These are phyloP conservation scores for Dioscorea alata DNA, from an alignment of 106 monocot species.

Conservation along the genomic window DNA sequence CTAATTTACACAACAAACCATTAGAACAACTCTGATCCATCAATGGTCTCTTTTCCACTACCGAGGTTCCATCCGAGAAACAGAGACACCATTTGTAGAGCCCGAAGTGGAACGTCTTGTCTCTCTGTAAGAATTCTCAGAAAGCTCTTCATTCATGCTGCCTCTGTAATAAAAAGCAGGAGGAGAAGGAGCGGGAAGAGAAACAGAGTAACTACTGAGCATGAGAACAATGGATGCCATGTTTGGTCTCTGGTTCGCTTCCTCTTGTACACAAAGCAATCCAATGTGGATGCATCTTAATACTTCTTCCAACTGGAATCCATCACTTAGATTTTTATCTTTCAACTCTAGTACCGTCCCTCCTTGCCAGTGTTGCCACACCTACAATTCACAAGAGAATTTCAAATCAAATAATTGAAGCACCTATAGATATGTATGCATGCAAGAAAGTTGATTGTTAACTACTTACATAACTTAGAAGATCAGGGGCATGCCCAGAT, in stretches of 20 bases:
- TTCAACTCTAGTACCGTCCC: constrained; percentile 6
- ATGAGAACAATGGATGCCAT: constrained; percentile 26
- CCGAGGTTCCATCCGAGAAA: neutral
- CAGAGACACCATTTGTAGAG: neutral
- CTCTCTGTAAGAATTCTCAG: no score
- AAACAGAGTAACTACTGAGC: constrained; percentile 10
- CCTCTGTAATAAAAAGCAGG: neutral
- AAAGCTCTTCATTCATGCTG: neutral
- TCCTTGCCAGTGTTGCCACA: constrained; percentile 19
- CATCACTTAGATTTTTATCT: neutral
- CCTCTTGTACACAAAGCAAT: constrained; percentile 21
- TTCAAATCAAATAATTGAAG: no score
- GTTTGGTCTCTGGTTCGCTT: constrained; percentile 13
- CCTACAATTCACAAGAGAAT: neutral
- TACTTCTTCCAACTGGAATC: neutral
- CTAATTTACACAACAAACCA: no score
- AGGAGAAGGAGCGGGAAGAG: neutral
- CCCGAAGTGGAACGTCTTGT: no score
- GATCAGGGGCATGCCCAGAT: neutral
- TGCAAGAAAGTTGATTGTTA: neutral
- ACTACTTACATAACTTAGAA: constrained; percentile 9
- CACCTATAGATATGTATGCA: no score
- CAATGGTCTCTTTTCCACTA: no score
- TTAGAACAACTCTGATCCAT: no score
- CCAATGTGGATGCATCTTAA: constrained; percentile 27